Conservation (phyloP, 2,329 filamentous ascomycete genomes). For the Reticulascus tulasneorum region DNA sequence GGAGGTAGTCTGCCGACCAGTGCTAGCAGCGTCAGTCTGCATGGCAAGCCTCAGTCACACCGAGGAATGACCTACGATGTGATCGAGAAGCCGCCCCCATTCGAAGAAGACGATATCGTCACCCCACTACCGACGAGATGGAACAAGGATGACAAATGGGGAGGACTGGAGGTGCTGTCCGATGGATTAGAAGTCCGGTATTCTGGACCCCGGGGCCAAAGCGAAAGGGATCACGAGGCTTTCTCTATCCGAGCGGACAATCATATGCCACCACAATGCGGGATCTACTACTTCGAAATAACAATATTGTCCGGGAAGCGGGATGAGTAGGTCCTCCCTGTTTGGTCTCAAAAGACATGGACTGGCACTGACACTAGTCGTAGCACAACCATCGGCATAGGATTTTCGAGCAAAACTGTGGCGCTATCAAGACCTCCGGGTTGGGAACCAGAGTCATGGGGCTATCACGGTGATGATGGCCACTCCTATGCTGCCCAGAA, state of each 20-base stretch:
- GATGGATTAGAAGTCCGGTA: constrained; percentile 71
- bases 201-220: constrained; percentile 39
- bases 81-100: constrained; percentile 66
- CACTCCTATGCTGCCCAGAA: constrained; percentile 55
- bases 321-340: constrained; percentile 46
- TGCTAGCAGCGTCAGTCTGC: constrained; percentile 45
- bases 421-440: constrained; percentile 55
- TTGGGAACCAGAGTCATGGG: constrained; percentile 66
- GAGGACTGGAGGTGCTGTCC: constrained; percentile 67
- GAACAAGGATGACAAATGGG: constrained; percentile 74
- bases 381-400: constrained; percentile 59
- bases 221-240: constrained; percentile 66
- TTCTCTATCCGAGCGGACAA: constrained; percentile 79
- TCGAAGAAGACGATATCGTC: constrained; percentile 55
- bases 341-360: neutral
- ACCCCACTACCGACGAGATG: constrained; percentile 75
- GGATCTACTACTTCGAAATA: constrained; percentile 91
- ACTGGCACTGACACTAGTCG: constrained; percentile 1
- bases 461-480: constrained; percentile 67
- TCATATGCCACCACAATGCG: constrained; percentile 82
- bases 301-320: constrained; percentile 45
- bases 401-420: constrained; percentile 54
- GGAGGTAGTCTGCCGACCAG: constrained; percentile 50
- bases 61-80: constrained; percentile 80
- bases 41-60: constrained; percentile 57